A percentile compares a stretch with the other conserved stretches of the same genome.
These are phyloP conservation scores for Polytrichum commune DNA, from an alignment of 225 moss, liverwort and hornwort species.

Conservation along the genomic window DNA sequence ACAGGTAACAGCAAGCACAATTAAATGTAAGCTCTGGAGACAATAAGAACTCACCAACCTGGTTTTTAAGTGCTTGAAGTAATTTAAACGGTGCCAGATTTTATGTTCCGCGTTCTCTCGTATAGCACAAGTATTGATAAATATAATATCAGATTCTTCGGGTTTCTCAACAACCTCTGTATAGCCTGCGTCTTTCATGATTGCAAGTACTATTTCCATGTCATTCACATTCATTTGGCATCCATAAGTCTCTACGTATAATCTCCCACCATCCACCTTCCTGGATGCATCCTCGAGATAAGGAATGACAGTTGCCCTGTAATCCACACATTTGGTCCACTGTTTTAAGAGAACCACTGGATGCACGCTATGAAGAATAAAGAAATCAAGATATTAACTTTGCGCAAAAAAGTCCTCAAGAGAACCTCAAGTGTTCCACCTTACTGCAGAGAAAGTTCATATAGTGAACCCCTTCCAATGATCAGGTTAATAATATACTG, in stretches of 20 bases:
- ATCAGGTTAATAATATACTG: no score
- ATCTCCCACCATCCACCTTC: slow-evolving; percentile 61
- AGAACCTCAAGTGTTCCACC: neutral
- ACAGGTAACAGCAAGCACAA: no score
- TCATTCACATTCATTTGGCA: slow-evolving; percentile 99
- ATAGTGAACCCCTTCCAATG: no score
- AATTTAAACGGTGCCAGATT: slow-evolving; percentile 92
- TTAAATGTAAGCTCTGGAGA: neutral
- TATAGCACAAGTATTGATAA: slow-evolving; percentile 97
- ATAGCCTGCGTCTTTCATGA: slow-evolving; percentile 97
- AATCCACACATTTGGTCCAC: slow-evolving; percentile 25
- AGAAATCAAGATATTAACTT: neutral
- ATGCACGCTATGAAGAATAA: neutral
- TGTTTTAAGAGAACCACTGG: slow-evolving; percentile 13
- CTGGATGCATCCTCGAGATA: slow-evolving; percentile 71
- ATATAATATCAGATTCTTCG: slow-evolving; percentile 85
- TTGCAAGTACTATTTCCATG: slow-evolving; percentile 95
- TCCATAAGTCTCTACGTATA: slow-evolving; percentile 97
- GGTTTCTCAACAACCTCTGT: slow-evolving; percentile 86
- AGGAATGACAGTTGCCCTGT: slow-evolving; percentile 79
- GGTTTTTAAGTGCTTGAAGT: slow-evolving; percentile 88
- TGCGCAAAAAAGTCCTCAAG: neutral
- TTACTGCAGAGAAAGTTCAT: neutral
- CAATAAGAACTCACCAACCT: slow-evolving; percentile 19
- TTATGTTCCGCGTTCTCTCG: slow-evolving; percentile 96